These are phyloP conservation scores for Arthroderma sp. DNA, from an alignment of 2,329 filamentous ascomycete species.

Conservation along the genomic window DNA sequence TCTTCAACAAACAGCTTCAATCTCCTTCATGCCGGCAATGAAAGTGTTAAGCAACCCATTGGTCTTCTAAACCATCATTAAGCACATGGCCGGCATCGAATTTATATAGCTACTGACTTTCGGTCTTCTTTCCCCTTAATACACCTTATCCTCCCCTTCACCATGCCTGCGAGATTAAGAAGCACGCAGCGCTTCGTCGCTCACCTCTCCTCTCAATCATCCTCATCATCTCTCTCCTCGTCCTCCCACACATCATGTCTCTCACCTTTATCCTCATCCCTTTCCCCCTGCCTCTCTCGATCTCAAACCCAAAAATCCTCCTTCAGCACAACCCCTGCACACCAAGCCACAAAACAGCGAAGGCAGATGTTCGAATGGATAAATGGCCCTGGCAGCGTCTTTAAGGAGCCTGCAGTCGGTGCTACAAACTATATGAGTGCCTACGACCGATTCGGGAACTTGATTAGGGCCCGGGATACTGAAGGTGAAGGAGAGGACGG, in stretches of 20 bases:
- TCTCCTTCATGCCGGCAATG: too few species aligned
- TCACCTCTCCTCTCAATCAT: slow-evolving; percentile 18
- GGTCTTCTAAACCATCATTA: too few species aligned
- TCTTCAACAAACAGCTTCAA: too few species aligned
- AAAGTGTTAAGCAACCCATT: too few species aligned
- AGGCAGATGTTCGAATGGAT: slow-evolving; percentile 34
- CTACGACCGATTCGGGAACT: slow-evolving; percentile 38
- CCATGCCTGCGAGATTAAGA: slow-evolving; percentile 30
- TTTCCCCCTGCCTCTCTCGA: slow-evolving; percentile 8
- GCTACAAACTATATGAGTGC: slow-evolving; percentile 45
- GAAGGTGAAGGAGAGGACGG: neutral
- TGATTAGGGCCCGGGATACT: slow-evolving; percentile 28
- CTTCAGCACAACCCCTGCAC: slow-evolving; percentile 4
- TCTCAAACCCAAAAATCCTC: slow-evolving; percentile 8
- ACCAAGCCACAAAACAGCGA: slow-evolving; percentile 31
- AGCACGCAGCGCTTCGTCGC: slow-evolving; percentile 20
- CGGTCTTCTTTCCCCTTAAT: neutral
- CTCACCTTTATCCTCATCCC: slow-evolving; percentile 11
- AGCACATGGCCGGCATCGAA: too few species aligned
- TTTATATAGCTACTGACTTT: too few species aligned
- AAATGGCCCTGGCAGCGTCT: slow-evolving; percentile 38
- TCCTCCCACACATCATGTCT: neutral
- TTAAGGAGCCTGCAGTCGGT: slow-evolving; percentile 35
- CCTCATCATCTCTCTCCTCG: slow-evolving; percentile 11
- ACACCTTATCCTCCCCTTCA: slow-evolving; percentile 5